Evolutionary conservation across 192 early-diverging fungal species (phyloP), one percentile per base, ranked within the genome.

Genomic region (Piromyces finnis): DNA sequence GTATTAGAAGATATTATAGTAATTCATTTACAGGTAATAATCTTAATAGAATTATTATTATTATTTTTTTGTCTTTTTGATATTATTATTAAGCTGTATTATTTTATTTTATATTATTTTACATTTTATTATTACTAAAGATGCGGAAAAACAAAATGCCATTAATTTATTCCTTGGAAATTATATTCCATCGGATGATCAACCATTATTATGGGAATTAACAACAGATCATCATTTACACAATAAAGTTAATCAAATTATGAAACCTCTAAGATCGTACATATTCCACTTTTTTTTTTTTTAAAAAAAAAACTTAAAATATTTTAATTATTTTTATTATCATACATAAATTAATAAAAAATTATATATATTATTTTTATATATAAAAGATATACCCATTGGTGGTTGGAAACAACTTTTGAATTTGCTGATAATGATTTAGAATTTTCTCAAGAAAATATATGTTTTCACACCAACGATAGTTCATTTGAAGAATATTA

Each of bases 131-230:
- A 90, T n/a, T n/a, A n/a, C n/a, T n/a, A n/a, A n/a, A n/a, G 97
- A 99, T 87, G 92, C 94, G 68, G 97, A 99, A 84, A 97, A 97
- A 82, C 97, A 99, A 79, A 95, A 95, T 82, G 93, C 96, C 0
- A 98, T 99, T 80, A 96, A 96, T 77, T 84, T 92, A 29, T 97
- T 97, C 83, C 84, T 98, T 32, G 94, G 94, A 14, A 92, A 93
- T 79, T 94, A 88, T 83, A 30, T 17, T 22, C 68, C 79, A 29
- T 28, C 80, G 84, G 1, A 78, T 84, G 12, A 83, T 87, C 79
- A 82, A 79, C 86, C 89, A 17, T 84, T 87, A 17, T 83, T 96
- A 14, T 95, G 95, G 94, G 94, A 95, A 36, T 81, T 96, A 6
- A 83, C 85, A 6, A 91, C 87, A 9, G 94, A 95, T 82, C 93